Evolutionary conservation across 352 stramenopile genomes (phyloP).

Genomic region (Globisporangium carolinianum): DNA sequence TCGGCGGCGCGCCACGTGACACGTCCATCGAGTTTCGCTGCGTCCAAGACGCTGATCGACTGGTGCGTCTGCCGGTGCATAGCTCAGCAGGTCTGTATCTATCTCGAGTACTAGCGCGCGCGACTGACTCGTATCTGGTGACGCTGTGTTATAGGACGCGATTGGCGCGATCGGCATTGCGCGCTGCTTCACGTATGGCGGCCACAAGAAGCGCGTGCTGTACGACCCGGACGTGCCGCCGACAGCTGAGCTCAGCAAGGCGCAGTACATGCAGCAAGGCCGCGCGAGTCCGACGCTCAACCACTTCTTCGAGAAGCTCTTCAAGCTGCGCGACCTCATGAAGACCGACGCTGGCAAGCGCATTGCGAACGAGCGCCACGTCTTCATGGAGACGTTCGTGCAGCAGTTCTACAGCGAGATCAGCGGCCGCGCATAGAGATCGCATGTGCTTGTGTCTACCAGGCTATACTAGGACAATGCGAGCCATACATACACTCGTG

Average conservation of each 20-base stretch:
- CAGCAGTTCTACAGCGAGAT: slow-evolving; percentile 78
- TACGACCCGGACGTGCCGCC: slow-evolving; percentile 49
- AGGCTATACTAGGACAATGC: too few relatives aligned
- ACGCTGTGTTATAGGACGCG: slow-evolving; percentile 40
- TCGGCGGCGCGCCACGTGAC: too few relatives aligned
- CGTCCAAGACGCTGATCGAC: slow-evolving; percentile 85
- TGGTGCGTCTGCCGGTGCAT: slow-evolving; percentile 25
- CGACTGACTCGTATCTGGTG: not conserved
- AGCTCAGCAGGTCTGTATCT: not conserved
- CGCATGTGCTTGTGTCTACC: not conserved
- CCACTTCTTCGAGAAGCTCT: slow-evolving; percentile 90
- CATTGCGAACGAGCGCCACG: slow-evolving; percentile 76
- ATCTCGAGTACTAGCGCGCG: not conserved
- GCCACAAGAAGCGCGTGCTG: too few relatives aligned
- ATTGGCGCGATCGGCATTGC: slow-evolving; percentile 90
- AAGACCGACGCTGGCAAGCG: slow-evolving; percentile 71
- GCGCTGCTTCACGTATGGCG: slow-evolving; percentile 77
- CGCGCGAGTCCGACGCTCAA: slow-evolving; percentile 73
- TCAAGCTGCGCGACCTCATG: slow-evolving; percentile 85
- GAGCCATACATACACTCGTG: too few relatives aligned
- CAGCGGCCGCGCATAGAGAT: slow-evolving; percentile 25
- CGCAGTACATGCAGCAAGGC: slow-evolving; percentile 73
- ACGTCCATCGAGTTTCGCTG: slow-evolving; percentile 71
- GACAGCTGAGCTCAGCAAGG: slow-evolving; percentile 56
- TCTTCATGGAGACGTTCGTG: slow-evolving; percentile 85